Percentiles rank a stretch among this genome's conserved stretches.
These are phyloP conservation scores for Globisporangium spiculum DNA, from an alignment of 352 stramenopile genomes.

Conservation along the genomic window DNA sequence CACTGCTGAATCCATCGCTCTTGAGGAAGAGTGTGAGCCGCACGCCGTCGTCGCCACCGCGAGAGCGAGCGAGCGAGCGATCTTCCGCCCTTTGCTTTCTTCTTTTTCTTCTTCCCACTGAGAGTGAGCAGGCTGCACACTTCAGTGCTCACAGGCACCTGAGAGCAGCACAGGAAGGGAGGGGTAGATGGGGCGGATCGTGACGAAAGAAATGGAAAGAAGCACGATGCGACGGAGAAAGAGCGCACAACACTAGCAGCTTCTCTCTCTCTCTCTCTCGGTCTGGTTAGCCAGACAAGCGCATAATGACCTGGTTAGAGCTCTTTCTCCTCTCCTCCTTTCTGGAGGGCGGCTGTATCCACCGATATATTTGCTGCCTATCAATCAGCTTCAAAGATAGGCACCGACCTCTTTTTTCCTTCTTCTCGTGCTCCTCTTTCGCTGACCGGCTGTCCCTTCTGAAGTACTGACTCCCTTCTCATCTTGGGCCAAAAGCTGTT, in stretches of 20 bases:
- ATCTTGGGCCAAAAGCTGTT: neutral
- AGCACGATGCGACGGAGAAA: neutral
- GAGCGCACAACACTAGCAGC: neutral
- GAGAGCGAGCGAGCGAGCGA: neutral
- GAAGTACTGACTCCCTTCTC: slow-evolving; percentile 9
- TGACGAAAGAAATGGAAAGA: slow-evolving; percentile 10
- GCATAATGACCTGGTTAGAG: neutral
- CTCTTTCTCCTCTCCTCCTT: neutral
- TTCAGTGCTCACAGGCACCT: too few species aligned
- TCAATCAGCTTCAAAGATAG: neutral
- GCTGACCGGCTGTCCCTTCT: slow-evolving; percentile 8
- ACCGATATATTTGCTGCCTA: neutral
- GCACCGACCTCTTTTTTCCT: neutral
- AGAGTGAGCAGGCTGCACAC: neutral
- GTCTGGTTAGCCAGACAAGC: neutral
- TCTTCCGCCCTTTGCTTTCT: slow-evolving; percentile 1
- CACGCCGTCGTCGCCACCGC: too few species aligned
- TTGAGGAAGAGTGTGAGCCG: neutral
- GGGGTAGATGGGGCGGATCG: neutral
- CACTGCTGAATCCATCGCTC: neutral
- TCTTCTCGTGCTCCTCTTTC: neutral
- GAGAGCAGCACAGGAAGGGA: neutral
- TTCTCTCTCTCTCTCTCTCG: neutral
- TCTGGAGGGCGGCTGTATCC: neutral
- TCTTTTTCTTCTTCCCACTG: slow-evolving; percentile 6